Evolutionary conservation across 192 early-diverging fungal species (phyloP), one percentile per base, ranked within the genome.

Genomic region (Chytriomyces sp.): DNA sequence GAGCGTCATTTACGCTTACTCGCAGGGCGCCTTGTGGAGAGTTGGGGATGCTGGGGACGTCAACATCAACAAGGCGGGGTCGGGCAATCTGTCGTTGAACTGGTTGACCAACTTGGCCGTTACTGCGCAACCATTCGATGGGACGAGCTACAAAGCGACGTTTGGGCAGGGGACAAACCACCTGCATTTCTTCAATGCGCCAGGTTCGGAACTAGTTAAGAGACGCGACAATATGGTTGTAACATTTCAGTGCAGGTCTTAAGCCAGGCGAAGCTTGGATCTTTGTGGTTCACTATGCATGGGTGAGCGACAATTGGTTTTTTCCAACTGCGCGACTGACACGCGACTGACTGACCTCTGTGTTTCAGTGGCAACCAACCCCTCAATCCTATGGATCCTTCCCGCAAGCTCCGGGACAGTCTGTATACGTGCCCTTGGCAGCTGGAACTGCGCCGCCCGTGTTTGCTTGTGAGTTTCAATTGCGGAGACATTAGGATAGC

Each of bases 151-250:
- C 40, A 71, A 39, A 28, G 25, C 71, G 3, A 61, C 54, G 0
- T 39, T 73, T 37, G 73, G 73, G 4, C 63, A 64, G 30, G 73
- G 52, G 26, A 64, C 63, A 19, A 74, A 74, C 64, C 73, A 74
- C 63, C 33, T 74, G 22, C 56, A 74, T 36, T 74, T 62, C 56
- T 56, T 66, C 25, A 66, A 74, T 40, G 38, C 39, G 5, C 73
- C 73, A 25, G n/a, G n/a, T n/a, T n/a, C n/a, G n/a, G n/a, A n/a
- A n/a, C n/a, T n/a, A n/a, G n/a, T n/a, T n/a, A n/a, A n/a, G n/a
- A n/a, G n/a, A n/a, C n/a, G n/a, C n/a, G n/a, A n/a, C n/a, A n/a
- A n/a, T n/a, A n/a, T n/a, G n/a, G n/a, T n/a, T n/a, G n/a, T n/a
- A n/a, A n/a, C n/a, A n/a, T n/a, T n/a, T n/a, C n/a, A n/a, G n/a